Evolutionary conservation across 1,284 basidiomycete genomes (phyloP), one percentile per base, ranked within the genome.

Genomic region (Exobasidium rhododendri): DNA sequence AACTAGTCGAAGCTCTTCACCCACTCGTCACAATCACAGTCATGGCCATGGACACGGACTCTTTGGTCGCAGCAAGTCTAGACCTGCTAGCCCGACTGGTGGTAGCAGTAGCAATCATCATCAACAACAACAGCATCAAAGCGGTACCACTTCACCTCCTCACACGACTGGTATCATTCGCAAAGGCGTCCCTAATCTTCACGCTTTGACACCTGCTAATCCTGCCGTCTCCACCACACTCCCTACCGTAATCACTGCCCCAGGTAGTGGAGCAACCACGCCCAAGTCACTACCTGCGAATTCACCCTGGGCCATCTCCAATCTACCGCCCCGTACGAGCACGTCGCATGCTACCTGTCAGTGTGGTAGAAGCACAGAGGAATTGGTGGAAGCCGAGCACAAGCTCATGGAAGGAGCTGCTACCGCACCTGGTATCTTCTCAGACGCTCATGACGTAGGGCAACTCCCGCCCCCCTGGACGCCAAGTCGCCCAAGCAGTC

Each of bases 351-450:
- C 69, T 31, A 70, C 70, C 4, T 78, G 76, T 64, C 75, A 76
- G 44, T 78, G 76, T 54, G 75, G 75, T 4, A 66, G 70, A 52
- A 67, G 70, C 14, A 76, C 69, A 13, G 71, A 71, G 30, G 68
- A 72, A 62, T 60, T 78, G 10, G 63, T 70, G 20, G 72, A 73
- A 52, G 74, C 75, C 29, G 76, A 78, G 52, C 66, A 71, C 50
- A 59, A 75, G 0, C 45, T 78, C 49, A 56, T 77, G 4, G 74
- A 75, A 45, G 76, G 76, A 7, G 75, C 67, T 1, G 73, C 76
- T 13, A 78, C 76, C 0, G 76, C 76, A 0, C 76, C 76, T 0
- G 76, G 76, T 4, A 69, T 69, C 0, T 77, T 69, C 66, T 61
- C 71, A 26, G 70, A 75, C 31, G 62, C 64, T 7, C 65, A 61